A percentile compares a stretch with the other conserved stretches of the same genome.
phyloP scores from a whole-genome alignment of 176 grass and related monocot genomes.

The Phragmites australis region DNA sequence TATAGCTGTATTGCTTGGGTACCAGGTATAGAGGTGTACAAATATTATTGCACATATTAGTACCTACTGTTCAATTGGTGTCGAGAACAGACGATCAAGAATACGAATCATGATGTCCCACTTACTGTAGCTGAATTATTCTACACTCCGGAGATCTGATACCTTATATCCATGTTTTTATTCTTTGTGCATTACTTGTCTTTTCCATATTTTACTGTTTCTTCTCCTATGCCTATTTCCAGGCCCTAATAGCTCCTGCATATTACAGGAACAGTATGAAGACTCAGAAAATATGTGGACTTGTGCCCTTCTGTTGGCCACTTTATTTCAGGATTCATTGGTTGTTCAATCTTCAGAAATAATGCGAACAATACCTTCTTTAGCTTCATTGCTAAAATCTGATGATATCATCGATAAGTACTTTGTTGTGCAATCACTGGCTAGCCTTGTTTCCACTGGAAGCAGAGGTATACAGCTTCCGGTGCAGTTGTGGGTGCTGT shows the following conservation, averaged over 20 bases:
- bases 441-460: slow-evolving; percentile 80
- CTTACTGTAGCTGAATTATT: slow-evolving; percentile 15
- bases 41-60: slow-evolving; percentile 22
- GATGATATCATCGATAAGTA: slow-evolving; percentile 69
- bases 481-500: slow-evolving; percentile 78
- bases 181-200: slow-evolving; percentile 31
- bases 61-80: not conserved
- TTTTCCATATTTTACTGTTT: slow-evolving; percentile 27
- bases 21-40: not conserved
- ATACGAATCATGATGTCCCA: not conserved
- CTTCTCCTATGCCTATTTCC: slow-evolving; percentile 27
- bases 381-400: slow-evolving; percentile 82
- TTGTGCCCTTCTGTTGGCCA: slow-evolving; percentile 81
- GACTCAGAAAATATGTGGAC: slow-evolving; percentile 80
- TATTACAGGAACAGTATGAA: slow-evolving; percentile 70
- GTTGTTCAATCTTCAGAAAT: slow-evolving; percentile 77
- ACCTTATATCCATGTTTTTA: not conserved
- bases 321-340: slow-evolving; percentile 81
- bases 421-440: slow-evolving; percentile 88
- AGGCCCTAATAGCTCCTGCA: slow-evolving; percentile 34
- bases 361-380: slow-evolving; percentile 65
- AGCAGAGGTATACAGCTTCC: slow-evolving; percentile 80
- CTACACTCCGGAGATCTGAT: not conserved
- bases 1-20: not conserved
- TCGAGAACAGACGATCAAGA: not conserved